These are phyloP conservation scores for Trypethelium eluteriae DNA, from an alignment of 495 filamentous ascomycete genomes.

Conservation along the genomic window DNA sequence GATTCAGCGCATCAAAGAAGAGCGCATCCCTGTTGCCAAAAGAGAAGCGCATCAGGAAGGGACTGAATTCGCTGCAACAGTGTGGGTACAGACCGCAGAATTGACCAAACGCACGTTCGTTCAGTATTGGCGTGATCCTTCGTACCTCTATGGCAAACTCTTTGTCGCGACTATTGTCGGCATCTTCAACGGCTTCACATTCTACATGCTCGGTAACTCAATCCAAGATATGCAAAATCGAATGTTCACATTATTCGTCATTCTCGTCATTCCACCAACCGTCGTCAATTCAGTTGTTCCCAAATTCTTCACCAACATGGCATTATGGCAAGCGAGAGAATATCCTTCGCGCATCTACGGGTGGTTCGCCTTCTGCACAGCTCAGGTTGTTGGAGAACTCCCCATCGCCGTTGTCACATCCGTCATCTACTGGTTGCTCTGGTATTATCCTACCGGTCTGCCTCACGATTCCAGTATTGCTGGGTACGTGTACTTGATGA, in stretches of 20 bases:
- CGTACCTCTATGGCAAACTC: conserved; percentile 68
- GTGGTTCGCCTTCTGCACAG: conserved; percentile 75
- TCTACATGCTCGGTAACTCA: conserved; percentile 62
- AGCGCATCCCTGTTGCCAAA: conserved; percentile 44
- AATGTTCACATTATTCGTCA: conserved; percentile 70
- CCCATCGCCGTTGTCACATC: conserved; percentile 57
- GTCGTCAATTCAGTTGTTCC: conserved; percentile 70
- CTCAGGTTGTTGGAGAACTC: conserved; percentile 68
- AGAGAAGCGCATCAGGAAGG: conserved; percentile 33
- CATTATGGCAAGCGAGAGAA: conserved; percentile 69
- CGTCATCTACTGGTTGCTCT: conserved; percentile 64
- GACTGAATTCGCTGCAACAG: conserved; percentile 57
- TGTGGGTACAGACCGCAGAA: conserved; percentile 50
- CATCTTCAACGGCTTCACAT: conserved; percentile 59
- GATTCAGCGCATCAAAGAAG: conserved; percentile 52
- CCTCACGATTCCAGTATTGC: conserved; percentile 54
- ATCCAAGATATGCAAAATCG: conserved; percentile 68
- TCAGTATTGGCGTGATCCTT: conserved; percentile 64
- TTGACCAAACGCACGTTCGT: conserved; percentile 59
- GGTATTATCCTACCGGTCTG: conserved; percentile 74
- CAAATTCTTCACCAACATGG: conserved; percentile 72
- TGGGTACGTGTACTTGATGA: conserved; percentile 81
- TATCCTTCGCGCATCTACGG: conserved; percentile 70
- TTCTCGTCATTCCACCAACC: conserved; percentile 66
- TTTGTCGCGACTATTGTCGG: conserved; percentile 62